Evolutionary conservation across 192 early-diverging fungal species (phyloP), one percentile per base, ranked within the genome.

Genomic region (Umbelopsis sp.): DNA sequence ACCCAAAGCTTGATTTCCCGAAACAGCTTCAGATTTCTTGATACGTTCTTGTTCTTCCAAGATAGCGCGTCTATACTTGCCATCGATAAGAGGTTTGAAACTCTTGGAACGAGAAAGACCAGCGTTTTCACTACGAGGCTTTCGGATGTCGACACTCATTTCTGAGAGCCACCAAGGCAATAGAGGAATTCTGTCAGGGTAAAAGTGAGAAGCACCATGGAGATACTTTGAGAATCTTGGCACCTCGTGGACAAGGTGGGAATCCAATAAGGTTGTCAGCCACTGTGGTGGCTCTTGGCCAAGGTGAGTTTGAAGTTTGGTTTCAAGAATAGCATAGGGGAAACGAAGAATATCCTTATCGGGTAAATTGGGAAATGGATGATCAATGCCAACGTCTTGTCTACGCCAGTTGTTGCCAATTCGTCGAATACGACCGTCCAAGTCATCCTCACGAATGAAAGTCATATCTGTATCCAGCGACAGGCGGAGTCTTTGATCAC

Each of bases 91-190:
- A 2, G 77, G 77, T 25, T 78, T 78, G 44, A 78, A 78, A 3
- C 72, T 74, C 26, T 71, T 74, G 56, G 77, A 78, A 10, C 77
- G 72, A 21, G 72, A 74, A 16, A 78, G 52, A 44, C 77, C 77
- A 68, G 74, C 73, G 26, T 73, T 78, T 17, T 65, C 74, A 16
- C 72, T 59, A 41, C 77, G 68, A 22, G 81, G 84, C 67, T 82
- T 85, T 31, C 84, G 77, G 43, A 85, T 82, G 76, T 85, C 84
- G 14, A 80, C 71, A 25, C 81, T 80, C 84, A 85, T 81, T 51
- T 85, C 84, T 3, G 84, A 85, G 9, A 85, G 43, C 84, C 84
- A 85, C 77, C 82, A 85, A 34, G 84, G 84, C 44, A 85, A 66
- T 44, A 85, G 69, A 2, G 79, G 79, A 3, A 85, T 78, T 6